phyloP scores from a whole-genome alignment of 805 yeast genomes.

The Dipodascopsis uninucleata region DNA sequence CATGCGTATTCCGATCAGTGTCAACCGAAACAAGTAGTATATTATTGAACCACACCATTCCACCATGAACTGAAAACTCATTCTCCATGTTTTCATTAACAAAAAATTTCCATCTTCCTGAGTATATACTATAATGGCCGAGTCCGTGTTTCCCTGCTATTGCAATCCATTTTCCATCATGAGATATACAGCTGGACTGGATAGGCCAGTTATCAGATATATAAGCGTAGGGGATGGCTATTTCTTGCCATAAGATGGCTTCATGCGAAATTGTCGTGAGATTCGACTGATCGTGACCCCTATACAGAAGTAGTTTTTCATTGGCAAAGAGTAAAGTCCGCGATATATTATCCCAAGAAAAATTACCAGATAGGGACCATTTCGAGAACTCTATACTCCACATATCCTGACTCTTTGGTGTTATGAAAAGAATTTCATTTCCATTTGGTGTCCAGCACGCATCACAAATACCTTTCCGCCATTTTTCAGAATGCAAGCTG shows the following conservation, averaged over 20 bases:
- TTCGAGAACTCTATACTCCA: slow-evolving; percentile 32
- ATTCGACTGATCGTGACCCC: slow-evolving; percentile 46
- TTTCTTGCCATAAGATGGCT: slow-evolving; percentile 46
- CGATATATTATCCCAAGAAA: slow-evolving; percentile 33
- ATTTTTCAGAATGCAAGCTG: slow-evolving; percentile 10
- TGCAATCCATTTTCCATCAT: slow-evolving; percentile 49
- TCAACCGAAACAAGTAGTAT: slow-evolving; percentile 37
- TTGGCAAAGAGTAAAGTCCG: slow-evolving; percentile 44
- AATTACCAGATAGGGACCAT: slow-evolving; percentile 33
- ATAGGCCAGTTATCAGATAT: slow-evolving; percentile 46
- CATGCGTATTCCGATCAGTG: slow-evolving; percentile 28
- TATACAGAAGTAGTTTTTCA: slow-evolving; percentile 44
- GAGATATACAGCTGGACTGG: slow-evolving; percentile 42
- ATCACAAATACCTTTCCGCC: slow-evolving; percentile 28
- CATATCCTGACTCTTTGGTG: slow-evolving; percentile 18
- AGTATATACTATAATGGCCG: slow-evolving; percentile 40
- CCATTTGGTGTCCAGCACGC: slow-evolving; percentile 40
- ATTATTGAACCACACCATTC: slow-evolving; percentile 40
- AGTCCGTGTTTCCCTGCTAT: slow-evolving; percentile 50
- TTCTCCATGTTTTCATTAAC: slow-evolving; percentile 37
- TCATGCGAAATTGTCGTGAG: slow-evolving; percentile 43
- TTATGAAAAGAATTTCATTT: slow-evolving; percentile 38
- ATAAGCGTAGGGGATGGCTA: slow-evolving; percentile 46
- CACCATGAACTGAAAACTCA: slow-evolving; percentile 39
- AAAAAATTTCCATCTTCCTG: slow-evolving; percentile 48